Evolutionary conservation across 129 eudicot species (phyloP).

Genomic region (Heracleum sosnowskyi): DNA sequence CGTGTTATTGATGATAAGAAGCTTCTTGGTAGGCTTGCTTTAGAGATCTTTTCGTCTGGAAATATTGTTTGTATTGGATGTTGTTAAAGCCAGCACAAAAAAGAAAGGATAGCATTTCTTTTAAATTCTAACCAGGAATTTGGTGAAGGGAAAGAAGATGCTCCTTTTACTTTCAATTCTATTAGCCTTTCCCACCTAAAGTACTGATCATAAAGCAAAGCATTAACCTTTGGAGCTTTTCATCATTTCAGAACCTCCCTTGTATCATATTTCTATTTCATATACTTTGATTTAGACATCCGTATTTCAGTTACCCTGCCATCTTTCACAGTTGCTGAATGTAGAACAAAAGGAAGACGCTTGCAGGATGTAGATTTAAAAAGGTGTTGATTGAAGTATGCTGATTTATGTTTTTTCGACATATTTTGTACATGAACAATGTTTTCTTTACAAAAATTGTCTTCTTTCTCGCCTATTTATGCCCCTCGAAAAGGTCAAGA

Average conservation of each 20-base stretch:
- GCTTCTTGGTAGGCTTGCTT: constrained; percentile 4
- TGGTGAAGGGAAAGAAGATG: background rate
- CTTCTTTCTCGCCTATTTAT: background rate
- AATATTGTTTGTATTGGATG: constrained; percentile 9
- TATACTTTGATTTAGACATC: background rate
- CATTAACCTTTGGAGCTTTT: background rate
- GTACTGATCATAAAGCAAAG: background rate
- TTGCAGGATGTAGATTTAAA: background rate
- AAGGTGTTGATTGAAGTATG: too few species aligned
- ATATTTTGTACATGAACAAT: too few species aligned
- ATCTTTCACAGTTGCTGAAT: too few species aligned
- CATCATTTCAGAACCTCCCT: background rate
- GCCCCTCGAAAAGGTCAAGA: background rate
- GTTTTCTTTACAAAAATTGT: too few species aligned
- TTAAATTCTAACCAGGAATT: background rate
- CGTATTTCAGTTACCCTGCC: background rate
- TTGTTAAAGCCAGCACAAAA: background rate
- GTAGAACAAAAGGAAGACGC: background rate
- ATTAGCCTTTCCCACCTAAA: constrained; percentile 5
- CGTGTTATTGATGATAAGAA: constrained; percentile 4
- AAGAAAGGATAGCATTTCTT: background rate
- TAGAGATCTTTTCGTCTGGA: background rate
- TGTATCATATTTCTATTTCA: background rate
- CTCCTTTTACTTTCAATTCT: background rate
- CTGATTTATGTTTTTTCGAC: too few species aligned